These are phyloP conservation scores for Pseudogymnoascus sp. DNA, from an alignment of 2,329 filamentous ascomycete species.

Conservation along the genomic window DNA sequence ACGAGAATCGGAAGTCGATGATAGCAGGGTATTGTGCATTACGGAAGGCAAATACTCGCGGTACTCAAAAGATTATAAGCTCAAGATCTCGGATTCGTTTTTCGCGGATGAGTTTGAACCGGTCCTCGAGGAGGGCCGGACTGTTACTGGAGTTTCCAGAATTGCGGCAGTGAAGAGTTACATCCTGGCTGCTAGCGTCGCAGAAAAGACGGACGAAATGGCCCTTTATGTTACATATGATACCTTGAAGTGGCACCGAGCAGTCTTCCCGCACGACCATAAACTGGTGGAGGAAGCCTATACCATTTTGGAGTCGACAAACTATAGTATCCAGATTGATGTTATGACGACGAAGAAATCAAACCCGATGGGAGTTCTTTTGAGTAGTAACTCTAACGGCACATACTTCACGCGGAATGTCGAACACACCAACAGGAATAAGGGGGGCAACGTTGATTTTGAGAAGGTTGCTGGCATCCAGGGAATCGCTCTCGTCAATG, in stretches of 20 bases:
- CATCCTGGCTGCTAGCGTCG: constrained; percentile 73
- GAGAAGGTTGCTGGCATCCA: constrained; percentile 90
- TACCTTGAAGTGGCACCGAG: constrained; percentile 78
- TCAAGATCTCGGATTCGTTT: constrained; percentile 76
- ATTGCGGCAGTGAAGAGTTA: constrained; percentile 80
- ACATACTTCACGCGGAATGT: constrained; percentile 91
- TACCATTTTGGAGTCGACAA: constrained; percentile 89
- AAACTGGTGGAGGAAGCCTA: constrained; percentile 78
- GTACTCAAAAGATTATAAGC: constrained; percentile 64
- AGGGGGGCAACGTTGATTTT: constrained; percentile 75
- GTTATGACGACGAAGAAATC: constrained; percentile 64
- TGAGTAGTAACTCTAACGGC: constrained; percentile 95
- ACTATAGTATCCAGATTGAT: constrained; percentile 96
- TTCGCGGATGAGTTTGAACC: constrained; percentile 71
- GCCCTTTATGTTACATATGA: constrained; percentile 85
- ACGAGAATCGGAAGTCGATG: constrained; percentile 56
- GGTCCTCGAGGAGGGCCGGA: constrained; percentile 63
- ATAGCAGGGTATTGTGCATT: constrained; percentile 72
- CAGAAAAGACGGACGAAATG: constrained; percentile 77
- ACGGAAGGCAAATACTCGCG: constrained; percentile 64
- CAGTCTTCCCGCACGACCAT: constrained; percentile 78
- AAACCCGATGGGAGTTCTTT: constrained; percentile 74
- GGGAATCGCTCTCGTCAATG: constrained; percentile 84
- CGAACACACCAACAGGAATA: constrained; percentile 83
- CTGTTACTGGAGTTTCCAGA: constrained; percentile 72